Evolutionary conservation across 2,329 filamentous ascomycete genomes (phyloP).

Genomic region (Fusarium anthophilum): DNA sequence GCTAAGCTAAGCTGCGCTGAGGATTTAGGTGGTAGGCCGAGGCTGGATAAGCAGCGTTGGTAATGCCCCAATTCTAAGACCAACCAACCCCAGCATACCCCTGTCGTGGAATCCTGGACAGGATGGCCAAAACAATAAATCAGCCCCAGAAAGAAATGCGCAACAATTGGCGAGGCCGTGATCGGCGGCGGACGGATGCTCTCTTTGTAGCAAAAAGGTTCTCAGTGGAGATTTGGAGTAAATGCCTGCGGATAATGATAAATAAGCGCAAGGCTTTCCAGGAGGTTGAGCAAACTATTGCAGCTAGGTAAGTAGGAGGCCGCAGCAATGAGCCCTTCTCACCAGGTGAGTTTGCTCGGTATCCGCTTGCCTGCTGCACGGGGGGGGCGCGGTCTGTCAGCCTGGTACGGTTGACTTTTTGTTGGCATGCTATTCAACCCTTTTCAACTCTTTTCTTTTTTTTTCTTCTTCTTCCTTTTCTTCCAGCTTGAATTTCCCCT

Average conservation of each 20-base stretch:
- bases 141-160: not conserved
- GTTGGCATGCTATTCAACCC: not conserved
- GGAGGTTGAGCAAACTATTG: not conserved
- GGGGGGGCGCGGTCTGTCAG: not conserved
- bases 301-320: not conserved
- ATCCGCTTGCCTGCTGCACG: not conserved
- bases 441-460: no score
- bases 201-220: fast-evolving
- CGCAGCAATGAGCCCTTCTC: fast-evolving
- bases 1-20: fast-evolving
- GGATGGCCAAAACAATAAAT: no score
- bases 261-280: not conserved
- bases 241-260: not conserved
- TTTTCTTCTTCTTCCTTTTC: no score
- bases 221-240: not conserved
- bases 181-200: fast-evolving
- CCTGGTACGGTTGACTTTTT: not conserved
- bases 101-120: no score
- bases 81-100: no score
- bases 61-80: no score
- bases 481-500: not conserved
- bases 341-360: not conserved
- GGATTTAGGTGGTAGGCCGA: not conserved
- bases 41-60: no score
- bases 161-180: no score